Percentiles rank a stretch among this genome's conserved stretches.
phyloP scores from a whole-genome alignment of 2,329 filamentous ascomycete genomes.

The Neurospora sp. region DNA sequence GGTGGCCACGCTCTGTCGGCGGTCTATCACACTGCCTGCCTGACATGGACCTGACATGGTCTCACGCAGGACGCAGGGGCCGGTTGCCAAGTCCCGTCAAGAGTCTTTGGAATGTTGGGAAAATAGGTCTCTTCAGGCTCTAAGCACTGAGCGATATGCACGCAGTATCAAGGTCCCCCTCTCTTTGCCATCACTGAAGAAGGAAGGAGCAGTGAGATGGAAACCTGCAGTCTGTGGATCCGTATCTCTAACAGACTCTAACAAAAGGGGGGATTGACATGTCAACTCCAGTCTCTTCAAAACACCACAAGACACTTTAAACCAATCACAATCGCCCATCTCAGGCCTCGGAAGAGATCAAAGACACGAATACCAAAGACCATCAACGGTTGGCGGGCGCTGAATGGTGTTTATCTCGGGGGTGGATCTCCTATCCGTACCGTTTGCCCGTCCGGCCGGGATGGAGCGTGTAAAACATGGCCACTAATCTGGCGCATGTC shows the following conservation, averaged over 20 bases:
- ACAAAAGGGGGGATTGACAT: neutral
- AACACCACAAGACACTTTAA: neutral
- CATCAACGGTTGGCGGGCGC: neutral
- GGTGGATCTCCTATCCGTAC: neutral
- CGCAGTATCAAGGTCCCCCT: neutral
- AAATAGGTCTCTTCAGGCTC: neutral
- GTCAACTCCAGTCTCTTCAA: neutral
- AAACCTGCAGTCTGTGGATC: neutral
- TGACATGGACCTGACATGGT: neutral
- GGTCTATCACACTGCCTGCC: neutral
- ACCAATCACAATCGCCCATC: neutral
- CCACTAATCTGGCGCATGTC: neutral
- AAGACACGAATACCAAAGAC: neutral
- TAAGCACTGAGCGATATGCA: neutral
- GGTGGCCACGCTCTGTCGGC: neutral
- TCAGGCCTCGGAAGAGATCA: neutral
- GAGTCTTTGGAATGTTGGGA: neutral
- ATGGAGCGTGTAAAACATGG: neutral
- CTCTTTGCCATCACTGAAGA: neutral
- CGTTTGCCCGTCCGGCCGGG: neutral
- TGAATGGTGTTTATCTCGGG: neutral
- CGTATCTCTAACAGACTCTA: neutral
- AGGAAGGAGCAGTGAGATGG: neutral
- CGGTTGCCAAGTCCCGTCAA: neutral
- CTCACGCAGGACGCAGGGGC: neutral